Evolutionary conservation across 495 filamentous ascomycete genomes (phyloP), one percentile per base, ranked within the genome.

Genomic region (Recurvomyces mirabilis): DNA sequence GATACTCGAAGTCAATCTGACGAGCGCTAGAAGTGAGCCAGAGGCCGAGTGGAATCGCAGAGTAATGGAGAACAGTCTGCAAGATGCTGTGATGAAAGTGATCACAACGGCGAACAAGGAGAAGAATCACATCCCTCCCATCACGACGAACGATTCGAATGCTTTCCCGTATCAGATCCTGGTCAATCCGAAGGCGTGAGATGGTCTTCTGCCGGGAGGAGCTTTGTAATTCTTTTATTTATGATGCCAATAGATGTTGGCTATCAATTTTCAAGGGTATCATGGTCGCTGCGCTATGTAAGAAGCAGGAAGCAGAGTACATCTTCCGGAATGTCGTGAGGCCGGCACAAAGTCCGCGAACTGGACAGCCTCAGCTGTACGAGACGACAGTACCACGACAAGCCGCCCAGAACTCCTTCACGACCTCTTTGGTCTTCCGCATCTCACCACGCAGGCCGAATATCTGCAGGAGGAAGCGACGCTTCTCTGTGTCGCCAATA

Each of bases 81-180:
- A 86, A 23, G 83, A 84, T 46, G 79, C 87, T 2, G 79, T 85
- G 33, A 72, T 93, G 67, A 93, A 93, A 59, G 87, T 94, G 50
- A 71, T 95, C 17, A 77, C 74, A 35, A 78, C 79, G 23, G 91
- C 84, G 48, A 93, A 93, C 61, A 63, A 71, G 11, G 82, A 94
- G 54, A 94, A 93, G 61, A 86, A 94, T 57, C 91, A 98, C 65
- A 94, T 98, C 55, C 91, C 91, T 22, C 93, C 91, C 36, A 96
- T 98, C 46, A 95, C 87, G 19, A 89, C 84, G 6, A 88, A 77
- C 54, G 87, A 94, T 23, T 69, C 78, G 35, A 96, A 96, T 57
- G 88, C 93, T 0, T 98, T 98, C 59, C 89, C 91, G 3, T 96
- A 94, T 60, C 77, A 84, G 48, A 93, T 98, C 58, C 70, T 84